Evolutionary conservation across 2,329 filamentous ascomycete species (phyloP), one percentile per base, ranked within the genome.

Genomic region (Catunica adiposa): DNA sequence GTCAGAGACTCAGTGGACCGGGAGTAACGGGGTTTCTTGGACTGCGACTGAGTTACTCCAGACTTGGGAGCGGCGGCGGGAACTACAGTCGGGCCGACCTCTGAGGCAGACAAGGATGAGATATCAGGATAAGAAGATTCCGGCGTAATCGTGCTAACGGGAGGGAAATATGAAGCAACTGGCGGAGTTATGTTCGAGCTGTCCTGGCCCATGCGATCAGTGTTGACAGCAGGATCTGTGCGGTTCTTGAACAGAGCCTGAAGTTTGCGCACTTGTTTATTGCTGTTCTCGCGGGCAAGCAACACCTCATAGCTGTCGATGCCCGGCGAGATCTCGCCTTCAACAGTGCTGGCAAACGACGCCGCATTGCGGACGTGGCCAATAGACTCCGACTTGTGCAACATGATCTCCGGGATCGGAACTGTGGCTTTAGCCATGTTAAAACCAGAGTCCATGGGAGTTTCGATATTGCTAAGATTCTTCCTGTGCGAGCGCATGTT

Each of bases 211-310:
- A 37, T 4, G 37, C 17, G 9, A 1, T 22, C 15, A 38, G 53
- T 14, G 14, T 25, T 6, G 4, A 25, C 20, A 38, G 40, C 20
- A 11, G 40, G 20, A 3, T 15, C 29, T 9, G 31, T 52, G 15
- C 17, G 29, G 29, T 40, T 29, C 14, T 34, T 37, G 11, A 52
- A 40, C 15, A 52, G 31, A 38, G 50, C 50, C n/a, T 52, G 31
- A 3, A 38, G 11, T 40, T 23, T 52, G 17, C 9, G 31, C n/a
- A n/a, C n/a, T 40, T 52, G 50, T 17, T 31, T 17, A 26, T 52
- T 52, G n/a, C 50, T 52, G n/a, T 37, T 38, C 34, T 52, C 50
- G 17, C 50, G 50, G 31, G 50, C 50, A 52, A 52, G 50, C 25
- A 52, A 38, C 50, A 38, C 50, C 31, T 52, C 50, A 38, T 52